A percentile compares a stretch with the other conserved stretches of the same genome.
Conservation (phyloP, 2,329 filamentous ascomycete genomes). For the Fusarium camptoceras region DNA sequence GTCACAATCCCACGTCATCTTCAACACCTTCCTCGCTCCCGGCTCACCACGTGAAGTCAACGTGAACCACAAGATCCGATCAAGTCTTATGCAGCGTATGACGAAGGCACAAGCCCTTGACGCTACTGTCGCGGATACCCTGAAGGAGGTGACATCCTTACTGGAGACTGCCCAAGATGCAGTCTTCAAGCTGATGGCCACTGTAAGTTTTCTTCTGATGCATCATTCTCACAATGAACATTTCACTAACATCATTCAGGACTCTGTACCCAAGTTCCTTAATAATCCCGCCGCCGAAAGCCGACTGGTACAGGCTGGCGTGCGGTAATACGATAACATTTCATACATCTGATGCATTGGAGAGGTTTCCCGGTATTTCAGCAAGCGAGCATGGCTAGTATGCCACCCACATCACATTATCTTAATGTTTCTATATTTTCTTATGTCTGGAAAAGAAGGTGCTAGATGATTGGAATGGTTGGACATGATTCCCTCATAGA, state of each 20-base stretch:
- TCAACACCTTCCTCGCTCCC: constrained; percentile 97
- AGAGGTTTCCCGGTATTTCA: constrained; percentile 13
- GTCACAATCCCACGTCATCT: constrained; percentile 93
- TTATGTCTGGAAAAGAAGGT: constrained; percentile 11
- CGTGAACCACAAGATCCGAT: constrained; percentile 94
- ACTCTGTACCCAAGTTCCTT: constrained; percentile 78
- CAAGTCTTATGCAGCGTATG: constrained; percentile 94
- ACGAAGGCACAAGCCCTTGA: constrained; percentile 95
- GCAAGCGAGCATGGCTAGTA: constrained; percentile 13
- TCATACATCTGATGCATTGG: not conserved
- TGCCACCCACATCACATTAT: constrained; percentile 13
- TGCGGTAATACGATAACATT: constrained; percentile 25
- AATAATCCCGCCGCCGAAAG: constrained; percentile 60
- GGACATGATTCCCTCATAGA: constrained; percentile 16
- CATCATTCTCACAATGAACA: not conserved
- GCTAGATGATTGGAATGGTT: not conserved
- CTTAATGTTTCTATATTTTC: constrained; percentile 22
- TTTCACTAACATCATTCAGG: constrained; percentile 58
- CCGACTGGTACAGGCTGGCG: constrained; percentile 34
- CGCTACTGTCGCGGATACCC: constrained; percentile 86
- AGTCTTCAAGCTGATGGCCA: constrained; percentile 98
- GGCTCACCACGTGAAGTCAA: constrained; percentile 97
- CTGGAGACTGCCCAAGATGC: constrained; percentile 95
- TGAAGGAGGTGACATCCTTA: constrained; percentile 87
- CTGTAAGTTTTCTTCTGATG: constrained; percentile 79